A percentile compares a stretch with the other conserved stretches of the same genome.
Conservation (phyloP, 371 early-diverging fungal species). For the Nematocida parisii region DNA sequence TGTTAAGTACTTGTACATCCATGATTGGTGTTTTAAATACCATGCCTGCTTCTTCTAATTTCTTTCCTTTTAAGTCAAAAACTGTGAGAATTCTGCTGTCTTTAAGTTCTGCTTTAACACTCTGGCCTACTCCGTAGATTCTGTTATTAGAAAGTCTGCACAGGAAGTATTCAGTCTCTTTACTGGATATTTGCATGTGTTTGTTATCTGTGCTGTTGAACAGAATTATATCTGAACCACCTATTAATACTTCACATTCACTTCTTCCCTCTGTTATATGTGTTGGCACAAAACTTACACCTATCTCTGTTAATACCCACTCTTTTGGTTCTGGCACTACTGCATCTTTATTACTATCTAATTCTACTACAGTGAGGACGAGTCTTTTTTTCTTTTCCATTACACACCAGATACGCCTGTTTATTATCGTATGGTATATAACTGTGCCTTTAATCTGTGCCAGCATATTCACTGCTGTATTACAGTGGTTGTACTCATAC, state of each 20-base stretch:
- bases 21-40: not conserved
- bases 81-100: not conserved
- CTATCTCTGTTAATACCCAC: not conserved
- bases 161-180: not conserved
- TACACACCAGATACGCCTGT: not conserved
- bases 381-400: constrained; percentile 12
- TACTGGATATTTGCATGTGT: not conserved
- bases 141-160: not conserved
- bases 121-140: not conserved
- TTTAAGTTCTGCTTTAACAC: not conserved
- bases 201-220: not conserved
- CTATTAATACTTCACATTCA: not conserved
- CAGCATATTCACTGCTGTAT: not conserved
- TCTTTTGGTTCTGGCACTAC: not conserved
- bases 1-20: not conserved
- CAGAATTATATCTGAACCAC: not conserved
- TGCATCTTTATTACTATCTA: not conserved
- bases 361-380: not conserved
- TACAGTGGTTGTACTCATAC: constrained; percentile 20
- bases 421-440: constrained; percentile 4
- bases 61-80: not conserved
- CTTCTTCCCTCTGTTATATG: not conserved
- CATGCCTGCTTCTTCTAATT: not conserved
- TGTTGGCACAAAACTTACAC: not conserved
- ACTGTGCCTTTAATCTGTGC: constrained; percentile 2